Evolutionary conservation across 441 rosid genomes (phyloP).

Genomic region (Sinapis alba): DNA sequence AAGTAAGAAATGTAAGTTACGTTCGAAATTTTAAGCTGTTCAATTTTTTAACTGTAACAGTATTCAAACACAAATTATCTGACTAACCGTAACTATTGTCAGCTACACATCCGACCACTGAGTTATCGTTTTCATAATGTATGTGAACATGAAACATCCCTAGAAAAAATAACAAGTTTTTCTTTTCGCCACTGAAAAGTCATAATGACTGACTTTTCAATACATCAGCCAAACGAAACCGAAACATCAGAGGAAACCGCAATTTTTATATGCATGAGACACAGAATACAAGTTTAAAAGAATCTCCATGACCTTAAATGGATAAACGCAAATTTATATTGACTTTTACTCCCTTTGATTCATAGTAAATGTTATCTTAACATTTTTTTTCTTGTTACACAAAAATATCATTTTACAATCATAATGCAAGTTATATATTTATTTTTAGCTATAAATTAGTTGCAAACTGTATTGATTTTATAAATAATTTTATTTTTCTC

Average conservation of each 20-base stretch:
- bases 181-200: background rate
- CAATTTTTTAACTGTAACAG: background rate
- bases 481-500: too few species aligned
- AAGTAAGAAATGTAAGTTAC: background rate
- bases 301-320: background rate
- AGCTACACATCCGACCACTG: background rate
- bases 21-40: background rate
- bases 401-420: too few species aligned
- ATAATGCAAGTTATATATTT: too few species aligned
- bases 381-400: too few species aligned
- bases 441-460: too few species aligned
- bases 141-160: background rate
- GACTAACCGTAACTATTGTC: background rate
- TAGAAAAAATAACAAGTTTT: background rate
- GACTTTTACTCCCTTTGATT: too few species aligned
- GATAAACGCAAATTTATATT: background rate
- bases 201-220: background rate
- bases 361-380: too few species aligned
- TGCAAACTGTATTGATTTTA: too few species aligned
- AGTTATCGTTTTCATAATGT: slow-evolving; percentile 5
- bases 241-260: background rate
- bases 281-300: background rate
- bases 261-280: background rate
- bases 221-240: too few species aligned
- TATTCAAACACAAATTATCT: background rate